Percentiles rank a stretch among this genome's conserved stretches.
phyloP scores from a whole-genome alignment of 192 early-diverging fungal genomes.

The Glomus cerebriforme region DNA sequence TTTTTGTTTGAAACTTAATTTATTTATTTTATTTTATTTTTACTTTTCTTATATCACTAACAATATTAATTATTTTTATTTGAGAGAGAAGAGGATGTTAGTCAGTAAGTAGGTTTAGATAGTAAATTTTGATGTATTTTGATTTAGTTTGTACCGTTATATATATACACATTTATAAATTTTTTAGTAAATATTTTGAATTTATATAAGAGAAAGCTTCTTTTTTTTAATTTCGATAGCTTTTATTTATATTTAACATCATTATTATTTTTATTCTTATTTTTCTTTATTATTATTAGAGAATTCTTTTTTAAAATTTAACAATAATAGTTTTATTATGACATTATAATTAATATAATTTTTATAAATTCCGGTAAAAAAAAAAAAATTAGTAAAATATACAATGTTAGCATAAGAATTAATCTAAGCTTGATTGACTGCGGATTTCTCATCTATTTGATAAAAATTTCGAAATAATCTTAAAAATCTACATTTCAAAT shows the following conservation, averaged over 20 bases:
- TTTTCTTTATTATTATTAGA: not conserved
- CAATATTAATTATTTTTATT: not conserved
- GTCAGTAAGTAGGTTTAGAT: not conserved
- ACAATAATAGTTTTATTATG: too few relatives aligned
- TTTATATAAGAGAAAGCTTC: too few relatives aligned
- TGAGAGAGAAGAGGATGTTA: not conserved
- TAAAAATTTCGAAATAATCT: not conserved
- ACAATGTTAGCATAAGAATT: too few relatives aligned
- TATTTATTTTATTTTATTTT: not conserved
- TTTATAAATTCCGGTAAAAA: not conserved
- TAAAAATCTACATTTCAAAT: too few relatives aligned
- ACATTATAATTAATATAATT: not conserved
- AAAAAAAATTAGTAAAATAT: not conserved
- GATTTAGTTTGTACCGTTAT: not conserved
- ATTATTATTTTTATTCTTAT: not conserved
- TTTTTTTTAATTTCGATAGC: too few relatives aligned
- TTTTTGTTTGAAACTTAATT: too few relatives aligned
- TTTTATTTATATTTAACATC: not conserved
- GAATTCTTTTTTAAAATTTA: not conserved
- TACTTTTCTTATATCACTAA: not conserved
- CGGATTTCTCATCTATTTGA: not conserved
- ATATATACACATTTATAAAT: not conserved
- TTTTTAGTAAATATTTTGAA: not conserved
- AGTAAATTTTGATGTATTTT: not conserved
- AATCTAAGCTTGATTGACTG: too few relatives aligned